Conservation (phyloP, 2,329 filamentous ascomycete genomes). For the Neopestalotiopsis clavispora region DNA sequence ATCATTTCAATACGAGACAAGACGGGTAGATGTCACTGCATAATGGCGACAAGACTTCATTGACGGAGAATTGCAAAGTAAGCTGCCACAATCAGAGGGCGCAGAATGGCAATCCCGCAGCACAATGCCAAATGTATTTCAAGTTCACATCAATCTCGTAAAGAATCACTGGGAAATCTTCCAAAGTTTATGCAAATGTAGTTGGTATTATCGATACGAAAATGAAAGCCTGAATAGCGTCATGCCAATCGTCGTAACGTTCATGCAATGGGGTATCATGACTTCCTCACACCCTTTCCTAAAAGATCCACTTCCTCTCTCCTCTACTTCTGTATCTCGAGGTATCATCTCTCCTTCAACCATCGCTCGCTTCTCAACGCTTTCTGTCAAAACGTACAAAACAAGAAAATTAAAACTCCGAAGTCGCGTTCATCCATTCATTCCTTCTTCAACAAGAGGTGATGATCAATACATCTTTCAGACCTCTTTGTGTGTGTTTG, state of each 20-base stretch:
- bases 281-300: slow-evolving; percentile 21
- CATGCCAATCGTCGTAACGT: slow-evolving; percentile 18
- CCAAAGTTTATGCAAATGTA: slow-evolving; percentile 10
- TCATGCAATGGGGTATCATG: slow-evolving; percentile 34
- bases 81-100: too few species aligned
- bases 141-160: too few species aligned
- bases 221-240: slow-evolving; percentile 17
- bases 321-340: neutral
- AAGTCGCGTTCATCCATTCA: neutral
- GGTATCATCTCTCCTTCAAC: slow-evolving; percentile 1
- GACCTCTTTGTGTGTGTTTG: neutral
- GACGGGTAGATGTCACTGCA: too few species aligned
- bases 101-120: too few species aligned
- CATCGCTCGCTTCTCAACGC: slow-evolving; percentile 15
- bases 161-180: neutral
- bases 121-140: too few species aligned
- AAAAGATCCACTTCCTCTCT: neutral
- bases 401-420: neutral
- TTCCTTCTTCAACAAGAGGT: neutral
- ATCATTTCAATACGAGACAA: too few species aligned
- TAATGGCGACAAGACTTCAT: too few species aligned
- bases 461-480: too few species aligned
- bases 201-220: slow-evolving; percentile 16
- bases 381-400: neutral
- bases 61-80: too few species aligned